phyloP scores from a whole-genome alignment of 768 basidiomycete genomes.

The Russula griseocarnosa region DNA sequence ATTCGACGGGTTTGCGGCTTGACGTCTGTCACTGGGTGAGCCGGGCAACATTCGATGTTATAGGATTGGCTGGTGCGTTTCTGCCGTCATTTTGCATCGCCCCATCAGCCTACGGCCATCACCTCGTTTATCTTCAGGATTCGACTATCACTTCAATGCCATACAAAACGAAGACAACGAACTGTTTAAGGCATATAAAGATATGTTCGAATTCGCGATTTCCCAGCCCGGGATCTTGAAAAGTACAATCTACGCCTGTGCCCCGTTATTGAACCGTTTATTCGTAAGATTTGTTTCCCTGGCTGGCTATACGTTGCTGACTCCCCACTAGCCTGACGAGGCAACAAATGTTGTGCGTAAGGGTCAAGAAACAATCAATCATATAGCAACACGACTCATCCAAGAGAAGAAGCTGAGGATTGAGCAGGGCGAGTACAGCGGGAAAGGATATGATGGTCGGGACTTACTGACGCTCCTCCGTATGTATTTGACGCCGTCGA shows the following conservation, averaged over 20 bases:
- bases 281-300: conserved; percentile 46
- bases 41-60: conserved; percentile 84
- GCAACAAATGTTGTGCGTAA: conserved; percentile 47
- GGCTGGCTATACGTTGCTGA: not conserved
- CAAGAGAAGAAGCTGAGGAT: conserved; percentile 77
- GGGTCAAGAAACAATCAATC: conserved; percentile 59
- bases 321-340: conserved; percentile 50
- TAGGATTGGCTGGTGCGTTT: conserved; percentile 73
- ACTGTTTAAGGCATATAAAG: conserved; percentile 73
- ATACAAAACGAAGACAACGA: conserved; percentile 76
- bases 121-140: conserved; percentile 45
- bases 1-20: conserved; percentile 39
- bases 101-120: not conserved
- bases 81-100: not conserved
- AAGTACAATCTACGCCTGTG: conserved; percentile 51
- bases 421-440: conserved; percentile 51
- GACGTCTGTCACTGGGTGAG: conserved; percentile 82
- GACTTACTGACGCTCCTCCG: conserved; percentile 76
- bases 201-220: conserved; percentile 75
- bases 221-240: conserved; percentile 49
- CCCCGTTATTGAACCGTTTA: conserved; percentile 50
- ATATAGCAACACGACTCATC: conserved; percentile 70
- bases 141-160: conserved; percentile 83
- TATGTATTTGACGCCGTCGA: conserved; percentile 39
- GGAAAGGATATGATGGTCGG: conserved; percentile 52